phyloP scores from a whole-genome alignment of 805 yeast species.

The Schizosaccharomyces osmophilus region DNA sequence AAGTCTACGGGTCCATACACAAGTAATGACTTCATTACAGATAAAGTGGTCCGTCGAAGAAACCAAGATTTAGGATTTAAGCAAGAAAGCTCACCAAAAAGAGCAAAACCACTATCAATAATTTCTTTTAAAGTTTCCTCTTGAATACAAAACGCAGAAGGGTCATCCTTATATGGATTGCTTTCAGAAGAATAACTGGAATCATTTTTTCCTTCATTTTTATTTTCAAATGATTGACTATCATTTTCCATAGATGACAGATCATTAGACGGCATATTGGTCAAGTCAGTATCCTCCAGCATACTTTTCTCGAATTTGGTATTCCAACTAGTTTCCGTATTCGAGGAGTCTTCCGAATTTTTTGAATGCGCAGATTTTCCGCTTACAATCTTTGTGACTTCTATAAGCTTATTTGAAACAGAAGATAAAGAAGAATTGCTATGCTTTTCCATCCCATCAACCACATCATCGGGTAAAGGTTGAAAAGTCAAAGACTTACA shows the following conservation, averaged over 20 bases:
- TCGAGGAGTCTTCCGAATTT: no score
- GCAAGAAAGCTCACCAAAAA: not conserved
- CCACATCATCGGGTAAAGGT: not conserved
- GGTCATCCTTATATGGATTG: not conserved
- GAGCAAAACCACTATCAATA: not conserved
- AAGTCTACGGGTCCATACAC: not conserved
- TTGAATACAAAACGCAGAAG: not conserved
- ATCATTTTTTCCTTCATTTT: no score
- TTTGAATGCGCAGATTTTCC: no score
- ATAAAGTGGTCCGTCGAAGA: not conserved
- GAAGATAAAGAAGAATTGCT: not conserved
- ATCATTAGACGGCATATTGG: no score
- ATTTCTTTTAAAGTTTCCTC: not conserved
- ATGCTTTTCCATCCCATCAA: not conserved
- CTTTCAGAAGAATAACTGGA: no score
- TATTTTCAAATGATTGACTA: no score
- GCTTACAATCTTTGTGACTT: no score
- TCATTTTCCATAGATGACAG: no score
- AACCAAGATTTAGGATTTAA: not conserved
- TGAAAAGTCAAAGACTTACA: not conserved
- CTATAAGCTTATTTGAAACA: not conserved
- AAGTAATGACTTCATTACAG: not conserved
- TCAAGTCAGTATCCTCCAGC: no score
- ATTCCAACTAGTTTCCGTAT: no score
- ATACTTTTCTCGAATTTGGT: no score